A percentile compares a stretch with the other conserved stretches of the same genome.
phyloP scores from a whole-genome alignment of 106 monocot species.

The Apostasia shenzhenica region DNA sequence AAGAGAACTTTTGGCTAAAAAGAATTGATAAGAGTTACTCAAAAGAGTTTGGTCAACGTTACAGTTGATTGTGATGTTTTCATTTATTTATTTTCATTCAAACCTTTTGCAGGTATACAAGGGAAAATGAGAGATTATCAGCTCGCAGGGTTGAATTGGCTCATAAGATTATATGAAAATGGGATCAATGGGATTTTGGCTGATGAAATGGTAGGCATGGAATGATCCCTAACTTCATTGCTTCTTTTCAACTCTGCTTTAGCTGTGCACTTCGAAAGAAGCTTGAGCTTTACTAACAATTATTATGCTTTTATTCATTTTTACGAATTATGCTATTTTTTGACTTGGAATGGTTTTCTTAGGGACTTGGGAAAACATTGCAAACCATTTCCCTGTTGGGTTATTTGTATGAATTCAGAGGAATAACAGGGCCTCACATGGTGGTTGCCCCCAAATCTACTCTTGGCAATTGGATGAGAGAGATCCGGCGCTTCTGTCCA shows the following conservation, averaged over 20 bases:
- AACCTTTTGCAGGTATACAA: conserved; percentile 51
- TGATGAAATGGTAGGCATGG: conserved; percentile 88
- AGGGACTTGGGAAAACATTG: conserved; percentile 98
- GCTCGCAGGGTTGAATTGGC: conserved; percentile 89
- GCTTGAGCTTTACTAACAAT: conserved; percentile 3
- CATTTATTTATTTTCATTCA: background rate
- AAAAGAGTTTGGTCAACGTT: too few species aligned
- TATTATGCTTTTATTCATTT: background rate
- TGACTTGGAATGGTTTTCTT: background rate
- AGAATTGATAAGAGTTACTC: too few species aligned
- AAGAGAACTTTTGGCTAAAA: too few species aligned
- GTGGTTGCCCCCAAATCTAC: conserved; percentile 97
- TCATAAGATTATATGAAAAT: conserved; percentile 87
- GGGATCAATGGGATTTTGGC: conserved; percentile 98
- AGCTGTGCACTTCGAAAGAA: background rate
- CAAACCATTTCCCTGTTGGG: conserved; percentile 88
- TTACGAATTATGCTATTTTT: background rate
- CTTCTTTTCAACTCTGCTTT: background rate
- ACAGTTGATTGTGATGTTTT: too few species aligned
- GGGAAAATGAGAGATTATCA: conserved; percentile 88
- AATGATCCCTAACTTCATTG: background rate
- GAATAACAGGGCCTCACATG: conserved; percentile 90
- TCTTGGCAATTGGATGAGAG: conserved; percentile 97
- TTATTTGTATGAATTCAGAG: conserved; percentile 81
- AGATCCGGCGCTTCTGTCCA: conserved; percentile 85